phyloP scores from a whole-genome alignment of 1,139 yeast species.

The Candida albicans region DNA sequence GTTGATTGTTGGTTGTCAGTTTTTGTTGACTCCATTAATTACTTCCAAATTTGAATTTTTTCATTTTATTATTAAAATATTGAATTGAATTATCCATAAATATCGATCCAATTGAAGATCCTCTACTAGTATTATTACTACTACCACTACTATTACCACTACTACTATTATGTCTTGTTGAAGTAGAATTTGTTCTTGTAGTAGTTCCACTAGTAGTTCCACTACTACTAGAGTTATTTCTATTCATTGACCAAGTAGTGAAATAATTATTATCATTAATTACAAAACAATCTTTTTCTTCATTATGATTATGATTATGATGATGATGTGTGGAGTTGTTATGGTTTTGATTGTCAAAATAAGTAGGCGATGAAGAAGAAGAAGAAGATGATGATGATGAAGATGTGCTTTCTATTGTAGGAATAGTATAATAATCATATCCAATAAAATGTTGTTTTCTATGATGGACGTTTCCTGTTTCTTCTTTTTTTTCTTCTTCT shows the following conservation, averaged over 20 bases:
- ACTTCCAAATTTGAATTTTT: slow-evolving; percentile 10
- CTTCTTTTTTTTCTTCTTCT: no score
- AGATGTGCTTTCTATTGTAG: slow-evolving; percentile 7
- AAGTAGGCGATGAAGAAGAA: slow-evolving; percentile 4
- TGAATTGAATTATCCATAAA: slow-evolving; percentile 11
- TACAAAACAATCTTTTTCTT: slow-evolving; percentile 1
- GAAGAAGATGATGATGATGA: neutral
- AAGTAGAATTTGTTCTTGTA: slow-evolving; percentile 7
- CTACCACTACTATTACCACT: slow-evolving; percentile 1
- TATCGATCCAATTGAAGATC: slow-evolving; percentile 9
- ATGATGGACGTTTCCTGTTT: neutral
- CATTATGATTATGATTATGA: slow-evolving; percentile 2
- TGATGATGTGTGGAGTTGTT: no score
- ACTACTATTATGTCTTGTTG: neutral
- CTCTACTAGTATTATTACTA: slow-evolving; percentile 11
- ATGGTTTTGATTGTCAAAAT: slow-evolving; percentile 11
- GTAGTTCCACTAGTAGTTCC: slow-evolving; percentile 11
- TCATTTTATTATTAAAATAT: slow-evolving; percentile 13
- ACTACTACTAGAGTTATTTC: neutral
- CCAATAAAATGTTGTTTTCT: slow-evolving; percentile 7
- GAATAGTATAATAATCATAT: slow-evolving; percentile 16
- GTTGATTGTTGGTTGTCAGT: no score
- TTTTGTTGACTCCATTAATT: neutral
- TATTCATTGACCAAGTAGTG: no score
- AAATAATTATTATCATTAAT: neutral